Percentiles rank a stretch among this genome's conserved stretches.
Evolutionary conservation across 139 green algal species (phyloP).

Genomic region (Ulvella scutata): DNA sequence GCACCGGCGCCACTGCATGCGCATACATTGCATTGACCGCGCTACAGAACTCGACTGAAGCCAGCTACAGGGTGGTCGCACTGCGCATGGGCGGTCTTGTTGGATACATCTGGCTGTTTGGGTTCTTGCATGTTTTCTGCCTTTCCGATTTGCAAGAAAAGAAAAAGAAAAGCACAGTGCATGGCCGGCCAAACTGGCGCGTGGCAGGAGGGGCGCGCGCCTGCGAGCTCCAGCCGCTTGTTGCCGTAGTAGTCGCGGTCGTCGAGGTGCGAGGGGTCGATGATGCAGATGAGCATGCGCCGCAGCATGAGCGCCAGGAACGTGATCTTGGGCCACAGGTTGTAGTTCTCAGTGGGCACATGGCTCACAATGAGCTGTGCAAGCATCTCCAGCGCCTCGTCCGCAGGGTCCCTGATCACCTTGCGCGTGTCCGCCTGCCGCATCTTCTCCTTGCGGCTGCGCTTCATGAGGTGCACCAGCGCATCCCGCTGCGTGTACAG

Average conservation of each 20-base stretch:
- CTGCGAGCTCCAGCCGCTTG: slow-evolving; percentile 95
- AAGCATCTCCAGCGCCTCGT: slow-evolving; percentile 91
- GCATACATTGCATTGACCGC: no score
- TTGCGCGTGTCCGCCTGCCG: not conserved
- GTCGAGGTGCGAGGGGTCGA: slow-evolving; percentile 79
- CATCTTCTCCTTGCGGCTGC: slow-evolving; percentile 7
- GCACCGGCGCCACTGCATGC: not conserved
- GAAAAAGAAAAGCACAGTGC: slow-evolving; percentile 1
- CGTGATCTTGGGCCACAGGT: slow-evolving; percentile 70
- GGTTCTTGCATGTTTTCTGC: no score
- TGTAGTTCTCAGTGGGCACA: slow-evolving; percentile 69
- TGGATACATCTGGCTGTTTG: no score
- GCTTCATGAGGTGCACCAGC: slow-evolving; percentile 57
- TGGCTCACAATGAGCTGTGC: slow-evolving; percentile 87
- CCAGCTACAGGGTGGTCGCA: no score
- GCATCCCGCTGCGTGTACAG: slow-evolving; percentile 81
- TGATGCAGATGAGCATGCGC: slow-evolving; percentile 78
- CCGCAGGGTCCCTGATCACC: slow-evolving; percentile 25
- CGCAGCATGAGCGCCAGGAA: slow-evolving; percentile 90
- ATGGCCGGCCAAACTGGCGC: not conserved
- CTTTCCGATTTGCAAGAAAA: no score
- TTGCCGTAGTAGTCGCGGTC: slow-evolving; percentile 99
- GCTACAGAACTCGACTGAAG: no score
- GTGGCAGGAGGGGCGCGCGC: slow-evolving; percentile 10
- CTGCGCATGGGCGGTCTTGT: no score